Percentiles rank a stretch among this genome's conserved stretches.
These are phyloP conservation scores for Goffeauzyma gilvescens DNA, from an alignment of 768 basidiomycete species.

Conservation along the genomic window DNA sequence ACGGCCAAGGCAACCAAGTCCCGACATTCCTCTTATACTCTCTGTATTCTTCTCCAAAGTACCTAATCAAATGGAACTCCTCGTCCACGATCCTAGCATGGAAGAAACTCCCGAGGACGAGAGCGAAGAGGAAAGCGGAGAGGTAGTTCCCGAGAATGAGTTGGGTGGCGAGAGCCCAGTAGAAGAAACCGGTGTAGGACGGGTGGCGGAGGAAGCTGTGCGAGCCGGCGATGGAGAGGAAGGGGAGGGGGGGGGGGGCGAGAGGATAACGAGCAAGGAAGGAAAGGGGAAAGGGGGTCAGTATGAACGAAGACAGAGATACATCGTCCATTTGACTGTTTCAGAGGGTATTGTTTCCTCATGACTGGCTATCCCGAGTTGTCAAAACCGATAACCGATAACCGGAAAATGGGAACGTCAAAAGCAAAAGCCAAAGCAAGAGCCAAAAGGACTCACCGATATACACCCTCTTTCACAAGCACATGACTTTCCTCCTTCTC, in stretches of 20 bases:
- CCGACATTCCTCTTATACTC: conserved; percentile 56
- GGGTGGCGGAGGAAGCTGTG: conserved; percentile 87
- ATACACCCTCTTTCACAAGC: conserved; percentile 76
- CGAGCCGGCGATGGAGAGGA: conserved; percentile 1
- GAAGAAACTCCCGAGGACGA: conserved; percentile 74
- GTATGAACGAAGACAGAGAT: too few relatives aligned
- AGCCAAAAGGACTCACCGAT: conserved; percentile 42
- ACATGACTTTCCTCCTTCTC: conserved; percentile 52
- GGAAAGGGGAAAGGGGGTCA: neutral
- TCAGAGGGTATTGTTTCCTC: too few relatives aligned
- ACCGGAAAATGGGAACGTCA: neutral
- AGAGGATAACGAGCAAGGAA: neutral
- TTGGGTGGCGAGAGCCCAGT: conserved; percentile 93
- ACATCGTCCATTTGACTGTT: too few relatives aligned
- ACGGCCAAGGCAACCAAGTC: conserved; percentile 83
- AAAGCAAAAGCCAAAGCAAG: neutral
- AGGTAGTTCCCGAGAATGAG: conserved; percentile 71
- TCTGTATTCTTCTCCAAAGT: conserved; percentile 78
- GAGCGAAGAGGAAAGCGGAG: conserved; percentile 46
- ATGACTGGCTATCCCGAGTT: too few relatives aligned
- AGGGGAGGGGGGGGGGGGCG: conserved; percentile 7
- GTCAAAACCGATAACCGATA: too few relatives aligned
- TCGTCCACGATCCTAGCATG: conserved; percentile 63
- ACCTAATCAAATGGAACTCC: conserved; percentile 55
- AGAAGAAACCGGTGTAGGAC: conserved; percentile 91